These are phyloP conservation scores for Thermothielavioides terrestris DNA, from an alignment of 495 filamentous ascomycete genomes.

Conservation along the genomic window DNA sequence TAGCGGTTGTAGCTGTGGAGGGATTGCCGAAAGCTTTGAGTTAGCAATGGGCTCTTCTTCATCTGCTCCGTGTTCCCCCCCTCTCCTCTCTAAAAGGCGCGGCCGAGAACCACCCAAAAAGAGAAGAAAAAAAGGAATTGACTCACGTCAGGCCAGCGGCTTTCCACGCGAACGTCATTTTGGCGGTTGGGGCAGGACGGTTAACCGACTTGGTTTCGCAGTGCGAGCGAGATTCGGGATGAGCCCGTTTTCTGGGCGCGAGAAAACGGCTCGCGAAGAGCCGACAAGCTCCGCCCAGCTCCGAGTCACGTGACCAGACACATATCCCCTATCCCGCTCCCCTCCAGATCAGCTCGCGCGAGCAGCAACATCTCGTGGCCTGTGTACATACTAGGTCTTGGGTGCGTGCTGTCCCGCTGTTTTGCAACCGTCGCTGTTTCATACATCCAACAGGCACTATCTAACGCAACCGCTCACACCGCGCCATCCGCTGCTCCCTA, in stretches of 20 bases:
- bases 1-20: constrained; percentile 71
- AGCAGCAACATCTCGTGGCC: no score
- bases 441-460: no score
- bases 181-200: constrained; percentile 40
- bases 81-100: background rate
- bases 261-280: constrained; percentile 25
- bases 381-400: no score
- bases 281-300: constrained; percentile 27
- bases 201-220: constrained; percentile 14
- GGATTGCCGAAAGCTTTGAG: background rate
- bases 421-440: no score
- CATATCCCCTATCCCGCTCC: background rate
- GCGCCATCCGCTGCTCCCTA: background rate
- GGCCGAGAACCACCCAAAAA: no score
- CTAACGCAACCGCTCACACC: background rate
- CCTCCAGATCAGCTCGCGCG: no score
- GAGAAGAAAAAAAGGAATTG: constrained; percentile 12
- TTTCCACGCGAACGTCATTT: constrained; percentile 99
- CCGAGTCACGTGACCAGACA: constrained; percentile 21
- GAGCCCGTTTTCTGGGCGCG: constrained; percentile 8
- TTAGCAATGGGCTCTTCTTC: background rate
- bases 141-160: constrained; percentile 89
- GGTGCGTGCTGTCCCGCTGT: no score
- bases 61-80: background rate
- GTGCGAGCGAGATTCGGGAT: background rate